Conservation (phyloP, 352 stramenopile species). For the Phytophthora fragariaefolia region DNA sequence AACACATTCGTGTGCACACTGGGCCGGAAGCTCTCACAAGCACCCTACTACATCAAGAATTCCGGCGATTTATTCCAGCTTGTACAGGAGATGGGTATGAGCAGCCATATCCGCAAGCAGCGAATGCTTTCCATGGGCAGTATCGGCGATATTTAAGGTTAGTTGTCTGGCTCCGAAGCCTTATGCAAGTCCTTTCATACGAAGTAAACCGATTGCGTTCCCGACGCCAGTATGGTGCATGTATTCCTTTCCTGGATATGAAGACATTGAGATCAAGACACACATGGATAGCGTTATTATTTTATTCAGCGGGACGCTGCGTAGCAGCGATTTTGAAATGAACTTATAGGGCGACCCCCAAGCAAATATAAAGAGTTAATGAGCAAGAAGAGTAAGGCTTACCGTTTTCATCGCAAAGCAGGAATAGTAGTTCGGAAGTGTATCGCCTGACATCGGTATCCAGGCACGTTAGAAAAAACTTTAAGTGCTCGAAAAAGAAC, state of each 20-base stretch:
- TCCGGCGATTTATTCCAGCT: constrained; percentile 85
- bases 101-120: constrained; percentile 78
- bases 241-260: constrained; percentile 68
- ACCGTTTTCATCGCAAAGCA: constrained; percentile 82
- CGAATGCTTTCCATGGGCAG: constrained; percentile 67
- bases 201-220: constrained; percentile 78
- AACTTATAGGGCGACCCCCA: constrained; percentile 25
- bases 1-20: constrained; percentile 89
- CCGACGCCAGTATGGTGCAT: constrained; percentile 71
- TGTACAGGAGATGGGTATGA: constrained; percentile 86
- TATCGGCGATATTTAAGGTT: constrained; percentile 29
- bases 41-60: constrained; percentile 90
- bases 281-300: constrained; percentile 32
- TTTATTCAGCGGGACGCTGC: constrained; percentile 29
- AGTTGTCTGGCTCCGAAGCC: too few relatives aligned
- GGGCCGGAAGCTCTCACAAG: constrained; percentile 81
- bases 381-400: constrained; percentile 27
- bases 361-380: constrained; percentile 8
- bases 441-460: constrained; percentile 75
- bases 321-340: constrained; percentile 38
- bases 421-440: constrained; percentile 74
- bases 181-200: constrained; percentile 68
- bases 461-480: constrained; percentile 75
- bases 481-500: constrained; percentile 70
- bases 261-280: constrained; percentile 3